Evolutionary conservation across 2,329 filamentous ascomycete species (phyloP), one percentile per base, ranked within the genome.

Genomic region (Lachnellula hyalina): DNA sequence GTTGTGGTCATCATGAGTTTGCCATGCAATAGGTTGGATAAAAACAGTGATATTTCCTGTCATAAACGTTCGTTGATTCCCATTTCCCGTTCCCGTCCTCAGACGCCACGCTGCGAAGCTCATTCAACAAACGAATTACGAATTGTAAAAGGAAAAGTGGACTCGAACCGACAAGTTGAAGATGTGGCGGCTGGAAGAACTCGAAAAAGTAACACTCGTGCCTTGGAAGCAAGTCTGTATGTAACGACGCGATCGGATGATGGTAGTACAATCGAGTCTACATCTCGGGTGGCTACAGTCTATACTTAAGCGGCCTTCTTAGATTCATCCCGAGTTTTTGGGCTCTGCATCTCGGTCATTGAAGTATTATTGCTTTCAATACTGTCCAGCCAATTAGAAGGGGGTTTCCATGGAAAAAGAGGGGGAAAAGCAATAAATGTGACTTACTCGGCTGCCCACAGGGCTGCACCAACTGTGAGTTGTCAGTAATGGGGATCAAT

Each of bases 371-470:
- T 66, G 25, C 54, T 55, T 52, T 95, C 90, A 55, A 95, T 82
- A 90, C 89, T 41, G 93, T 92, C 91, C 91, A 96, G 7, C 91
- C 93, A 55, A 96, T 90, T 85, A 45, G 12, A 8, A 47, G 9
- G 38, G 40, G 38, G 51, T 44, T 52, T 52, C 40, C 11, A 62
- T 63, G 28, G 19, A 45, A 34, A 21, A 45, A 32, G 21, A 35
- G 28, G 8, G 28, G 28, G 4, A 11, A 32, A 32, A 32, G 28
- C 28, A 32, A 32, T 2, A 32, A 32, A 11, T 32, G 9, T 32
- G 28, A 32, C 28, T 9, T 11, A 32, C 28, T 41, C 38, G 15
- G 38, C 38, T n/a, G 38, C 38, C 38, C 38, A 41, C 15, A 41
- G 38, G 5, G 38, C 38, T 5, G 38, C 38, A 41, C 38, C 38